Base-by-base conservation (phyloP, 495 filamentous ascomycete genomes). In the Letharia columbiana region DNA sequence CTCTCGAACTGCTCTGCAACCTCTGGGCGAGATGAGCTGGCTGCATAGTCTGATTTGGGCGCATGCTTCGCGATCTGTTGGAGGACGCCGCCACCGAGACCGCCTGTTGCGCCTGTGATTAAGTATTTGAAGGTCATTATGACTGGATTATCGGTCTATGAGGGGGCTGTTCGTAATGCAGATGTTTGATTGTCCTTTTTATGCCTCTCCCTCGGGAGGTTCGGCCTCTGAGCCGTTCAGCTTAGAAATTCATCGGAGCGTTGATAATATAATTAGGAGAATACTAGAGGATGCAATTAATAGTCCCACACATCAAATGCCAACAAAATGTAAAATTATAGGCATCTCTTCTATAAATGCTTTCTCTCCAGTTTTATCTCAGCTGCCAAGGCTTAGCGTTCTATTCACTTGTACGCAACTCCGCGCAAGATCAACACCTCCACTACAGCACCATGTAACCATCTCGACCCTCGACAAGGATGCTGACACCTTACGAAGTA, bases 11-110 rank as follows among this genome's bases (percentile, higher is more conserved):
- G 13, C 50, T 7, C 41, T 33, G 50, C 62, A 42, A 35, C 28
- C n/a, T 59, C 28, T 59, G 31, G 18, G 8, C 52, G 18, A 8
- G 40, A 64, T 42, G 52, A 64, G 40, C 54, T 59, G 54, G 63
- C 31, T 44, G 63, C 41, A 20, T 45, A 23, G 11, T 47, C 54
- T 6, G 23, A 47, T 35, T 62, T 57, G 0, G 17, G 41, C 28
- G 23, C 15, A n/a, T 59, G 41, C 50, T 59, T 42, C 2, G n/a
- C 18, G 28, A 49, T 8, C 9, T 28, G 41, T 37, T 44, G 31
- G 2, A 59, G n/a, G 18, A 59, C 42, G 54, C 54, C 41, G 41
- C 54, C 52, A 15, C 28, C 62, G 10, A 58, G 40, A 11, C 50
- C 52, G 31, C 49, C 62, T 33, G 37, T 58, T 28, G 40, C 52